Base-by-base conservation (phyloP, 2,329 filamentous ascomycete species). In the Epicoccum sorghinum region DNA sequence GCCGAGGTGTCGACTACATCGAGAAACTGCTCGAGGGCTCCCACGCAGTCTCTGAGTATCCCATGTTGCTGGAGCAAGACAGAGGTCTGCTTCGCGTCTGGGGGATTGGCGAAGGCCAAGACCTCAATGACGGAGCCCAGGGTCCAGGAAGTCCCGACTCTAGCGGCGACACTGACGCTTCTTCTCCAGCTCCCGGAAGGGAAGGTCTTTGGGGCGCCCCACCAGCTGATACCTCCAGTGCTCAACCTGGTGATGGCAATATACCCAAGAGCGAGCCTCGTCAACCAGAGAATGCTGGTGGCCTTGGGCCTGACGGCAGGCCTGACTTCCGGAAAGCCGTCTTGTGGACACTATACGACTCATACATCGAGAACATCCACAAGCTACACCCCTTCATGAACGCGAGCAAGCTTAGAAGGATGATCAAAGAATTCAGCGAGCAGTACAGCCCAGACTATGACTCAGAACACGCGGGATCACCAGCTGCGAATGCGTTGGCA, bases 41-140 rank as follows among this genome's bases (percentile, higher is more conserved):
- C 69, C 85, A 90, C 23, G 52, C 60, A 4, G 59, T 71, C 12
- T 63, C 62, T n/a, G 70, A 83, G 32, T 96, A 92, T 70, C 90
- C 92, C 0, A 89, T 95, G 72, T 82, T 86, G 25, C 80, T 87
- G 47, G 92, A 96, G 72, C 85, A 90, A 66, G 82, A 82, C 52
- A 85, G 91, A 27, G 91, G 91, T 1, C 75, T 90, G 6, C 79
- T 96, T 36, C 85, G 89, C 23, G 79, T 93, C 2, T 92, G 89
- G 73, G 91, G 91, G 1, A 84, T 87, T 55, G 92, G 92, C 3
- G 91, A 96, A 74, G 90, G 89, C 29, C 79, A 83, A 24, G 86
- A 88, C 63, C 78, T 80, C 23, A 83, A 83, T 39, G 79, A 83
- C 23, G 78, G 75, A 46, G 70, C 73, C 6, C 75, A 77, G 53